phyloP scores from a whole-genome alignment of 305 asterid genomes.

The Solanum hybrid region DNA sequence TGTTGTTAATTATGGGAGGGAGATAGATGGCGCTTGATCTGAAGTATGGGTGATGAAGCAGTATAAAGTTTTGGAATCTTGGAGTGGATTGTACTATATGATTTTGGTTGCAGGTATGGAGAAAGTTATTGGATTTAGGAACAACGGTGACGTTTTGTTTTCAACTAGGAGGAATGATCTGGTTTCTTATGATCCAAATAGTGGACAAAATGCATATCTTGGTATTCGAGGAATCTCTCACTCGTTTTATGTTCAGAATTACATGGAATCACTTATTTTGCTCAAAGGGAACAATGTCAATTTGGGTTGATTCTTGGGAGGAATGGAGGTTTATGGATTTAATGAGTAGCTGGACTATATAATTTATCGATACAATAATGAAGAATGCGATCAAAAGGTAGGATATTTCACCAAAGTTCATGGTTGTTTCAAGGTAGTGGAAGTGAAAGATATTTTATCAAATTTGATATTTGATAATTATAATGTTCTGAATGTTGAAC shows the following conservation, averaged over 20 bases:
- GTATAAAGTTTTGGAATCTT: neutral
- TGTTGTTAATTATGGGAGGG: neutral
- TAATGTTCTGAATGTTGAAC: neutral
- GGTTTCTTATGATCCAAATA: neutral
- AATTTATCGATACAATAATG: neutral
- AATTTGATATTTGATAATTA: neutral
- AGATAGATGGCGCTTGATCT: neutral
- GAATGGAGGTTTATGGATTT: neutral
- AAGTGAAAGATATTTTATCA: neutral
- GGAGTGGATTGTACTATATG: neutral
- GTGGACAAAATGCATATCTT: neutral
- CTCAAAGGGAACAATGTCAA: neutral
- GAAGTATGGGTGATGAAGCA: neutral
- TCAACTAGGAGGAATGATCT: neutral
- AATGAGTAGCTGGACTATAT: neutral
- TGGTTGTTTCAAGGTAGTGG: neutral
- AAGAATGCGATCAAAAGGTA: neutral
- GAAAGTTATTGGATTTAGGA: neutral
- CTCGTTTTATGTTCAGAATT: neutral
- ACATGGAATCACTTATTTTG: neutral
- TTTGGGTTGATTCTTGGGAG: neutral
- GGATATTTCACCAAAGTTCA: neutral
- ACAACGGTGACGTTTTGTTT: neutral
- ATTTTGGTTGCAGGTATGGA: neutral
- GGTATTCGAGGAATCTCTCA: slow-evolving; percentile 16